Conservation (phyloP, 192 early-diverging fungal genomes). For the Coemansia javaensis region DNA sequence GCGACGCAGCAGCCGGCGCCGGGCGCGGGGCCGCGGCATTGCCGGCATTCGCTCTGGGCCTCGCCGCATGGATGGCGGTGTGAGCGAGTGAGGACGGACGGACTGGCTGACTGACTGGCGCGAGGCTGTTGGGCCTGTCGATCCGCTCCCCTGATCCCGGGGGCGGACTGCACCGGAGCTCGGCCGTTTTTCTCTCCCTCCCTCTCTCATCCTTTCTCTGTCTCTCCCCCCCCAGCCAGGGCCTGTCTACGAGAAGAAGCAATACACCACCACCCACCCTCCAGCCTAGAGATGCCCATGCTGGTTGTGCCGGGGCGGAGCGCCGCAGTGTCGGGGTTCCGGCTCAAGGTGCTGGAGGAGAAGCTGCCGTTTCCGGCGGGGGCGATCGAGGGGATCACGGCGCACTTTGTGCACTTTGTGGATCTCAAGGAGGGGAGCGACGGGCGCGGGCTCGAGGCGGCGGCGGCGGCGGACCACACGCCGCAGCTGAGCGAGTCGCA, state of each 20-base stretch:
- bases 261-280: background rate
- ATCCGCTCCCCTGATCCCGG: background rate
- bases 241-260: background rate
- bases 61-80: background rate
- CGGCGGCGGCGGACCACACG: constrained; percentile 35
- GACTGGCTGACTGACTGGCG: no score
- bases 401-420: constrained; percentile 77
- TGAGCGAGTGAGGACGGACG: background rate
- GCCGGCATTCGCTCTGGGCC: background rate
- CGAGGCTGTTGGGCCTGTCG: no score
- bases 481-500: constrained; percentile 11
- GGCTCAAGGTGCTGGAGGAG: constrained; percentile 56
- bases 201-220: no score
- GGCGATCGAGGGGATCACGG: constrained; percentile 50
- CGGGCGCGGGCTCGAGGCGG: constrained; percentile 38
- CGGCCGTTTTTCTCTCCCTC: no score
- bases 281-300: constrained; percentile 58
- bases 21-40: background rate
- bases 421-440: constrained; percentile 40
- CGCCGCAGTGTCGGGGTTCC: constrained; percentile 73
- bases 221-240: background rate
- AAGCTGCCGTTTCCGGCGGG: constrained; percentile 57
- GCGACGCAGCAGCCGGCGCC: background rate
- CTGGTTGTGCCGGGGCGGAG: constrained; percentile 78
- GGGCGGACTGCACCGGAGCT: no score